phyloP scores from a whole-genome alignment of 1,139 yeast species.

The Nakaseomyces glabratus region DNA sequence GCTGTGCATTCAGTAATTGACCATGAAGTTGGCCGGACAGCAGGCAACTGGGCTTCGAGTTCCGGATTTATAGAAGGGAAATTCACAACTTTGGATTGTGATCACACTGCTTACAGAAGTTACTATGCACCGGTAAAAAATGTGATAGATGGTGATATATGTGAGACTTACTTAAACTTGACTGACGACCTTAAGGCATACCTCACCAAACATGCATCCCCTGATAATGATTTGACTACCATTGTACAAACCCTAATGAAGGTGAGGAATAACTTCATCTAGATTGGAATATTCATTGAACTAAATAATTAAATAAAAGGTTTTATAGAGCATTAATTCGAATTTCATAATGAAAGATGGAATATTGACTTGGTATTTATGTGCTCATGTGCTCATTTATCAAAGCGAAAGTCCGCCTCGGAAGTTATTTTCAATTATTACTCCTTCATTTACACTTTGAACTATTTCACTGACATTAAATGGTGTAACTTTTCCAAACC shows the following conservation, averaged over 20 bases:
- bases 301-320: no score
- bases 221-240: conserved; percentile 6
- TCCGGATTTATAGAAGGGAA: conserved; percentile 11
- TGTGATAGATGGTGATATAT: conserved; percentile 80
- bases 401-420: conserved; percentile 18
- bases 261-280: conserved; percentile 24
- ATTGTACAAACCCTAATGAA: conserved; percentile 18
- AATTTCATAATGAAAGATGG: no score
- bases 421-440: conserved; percentile 15
- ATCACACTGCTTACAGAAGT: conserved; percentile 60
- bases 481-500: conserved; percentile 24
- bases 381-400: no score
- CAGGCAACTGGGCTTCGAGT: conserved; percentile 28
- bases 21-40: conserved; percentile 1
- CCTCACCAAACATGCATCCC: conserved; percentile 13
- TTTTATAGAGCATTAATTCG: no score
- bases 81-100: conserved; percentile 48
- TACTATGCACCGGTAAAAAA: conserved; percentile 70
- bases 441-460: conserved; percentile 10
- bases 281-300: conserved; percentile 5
- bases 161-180: conserved; percentile 38
- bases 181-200: conserved; percentile 17
- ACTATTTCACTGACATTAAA: conserved; percentile 12
- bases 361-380: no score
- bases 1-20: not conserved